phyloP scores from a whole-genome alignment of 768 basidiomycete genomes.

The Agaricus subrufescens region DNA sequence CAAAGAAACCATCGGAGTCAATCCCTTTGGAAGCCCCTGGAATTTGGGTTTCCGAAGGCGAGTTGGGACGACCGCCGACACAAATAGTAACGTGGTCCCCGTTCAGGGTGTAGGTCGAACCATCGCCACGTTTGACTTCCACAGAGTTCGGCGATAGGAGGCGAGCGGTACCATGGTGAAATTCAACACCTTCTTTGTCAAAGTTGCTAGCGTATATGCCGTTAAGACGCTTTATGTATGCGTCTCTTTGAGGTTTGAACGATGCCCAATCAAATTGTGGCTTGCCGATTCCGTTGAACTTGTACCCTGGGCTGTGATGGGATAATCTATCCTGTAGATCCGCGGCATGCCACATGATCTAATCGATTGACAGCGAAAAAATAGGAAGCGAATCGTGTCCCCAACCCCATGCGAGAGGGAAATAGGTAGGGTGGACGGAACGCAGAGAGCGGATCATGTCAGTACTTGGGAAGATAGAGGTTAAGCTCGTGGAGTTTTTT shows the following conservation, averaged over 20 bases:
- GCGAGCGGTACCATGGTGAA: conserved; percentile 73
- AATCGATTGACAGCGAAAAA: not conserved
- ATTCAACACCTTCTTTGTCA: conserved; percentile 81
- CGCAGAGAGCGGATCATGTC: not conserved
- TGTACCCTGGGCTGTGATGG: conserved; percentile 70
- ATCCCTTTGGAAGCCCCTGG: conserved; percentile 91
- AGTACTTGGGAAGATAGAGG: not conserved
- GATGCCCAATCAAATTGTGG: conserved; percentile 83
- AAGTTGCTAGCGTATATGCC: conserved; percentile 90
- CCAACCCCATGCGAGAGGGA: not conserved
- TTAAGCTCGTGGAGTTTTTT: conserved; percentile 10
- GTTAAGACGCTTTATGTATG: conserved; percentile 87
- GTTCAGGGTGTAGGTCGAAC: conserved; percentile 64
- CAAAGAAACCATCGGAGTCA: conserved; percentile 95
- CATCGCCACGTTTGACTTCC: conserved; percentile 67
- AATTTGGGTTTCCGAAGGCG: conserved; percentile 73
- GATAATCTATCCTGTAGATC: conserved; percentile 83
- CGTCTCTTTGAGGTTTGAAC: conserved; percentile 93
- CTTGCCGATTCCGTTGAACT: conserved; percentile 54
- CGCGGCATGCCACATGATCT: conserved; percentile 99
- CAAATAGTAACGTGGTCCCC: conserved; percentile 81
- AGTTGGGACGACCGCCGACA: conserved; percentile 79
- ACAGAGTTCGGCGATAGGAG: conserved; percentile 68
- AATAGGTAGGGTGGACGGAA: not conserved
- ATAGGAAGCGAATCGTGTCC: conserved; percentile 1